phyloP scores from a whole-genome alignment of 495 filamentous ascomycete genomes.

The Xylaria flabelliformis region DNA sequence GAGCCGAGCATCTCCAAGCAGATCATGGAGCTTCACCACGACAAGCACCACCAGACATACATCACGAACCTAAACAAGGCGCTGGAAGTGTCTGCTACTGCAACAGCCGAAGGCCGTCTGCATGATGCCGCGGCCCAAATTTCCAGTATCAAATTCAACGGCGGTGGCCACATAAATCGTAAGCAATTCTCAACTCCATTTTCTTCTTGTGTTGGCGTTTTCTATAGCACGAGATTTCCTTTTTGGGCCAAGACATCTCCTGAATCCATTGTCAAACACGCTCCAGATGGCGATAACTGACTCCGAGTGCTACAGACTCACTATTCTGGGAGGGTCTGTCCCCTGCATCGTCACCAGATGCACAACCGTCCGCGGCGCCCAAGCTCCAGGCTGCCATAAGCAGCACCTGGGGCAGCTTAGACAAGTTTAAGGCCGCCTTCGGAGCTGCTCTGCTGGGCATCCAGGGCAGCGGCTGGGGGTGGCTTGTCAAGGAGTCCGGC shows the following conservation, averaged over 20 bases:
- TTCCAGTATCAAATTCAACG: slow-evolving; percentile 87
- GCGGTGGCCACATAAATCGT: slow-evolving; percentile 87
- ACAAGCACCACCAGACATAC: slow-evolving; percentile 76
- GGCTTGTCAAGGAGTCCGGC: slow-evolving; percentile 86
- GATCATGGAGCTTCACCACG: slow-evolving; percentile 92
- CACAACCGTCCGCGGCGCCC: slow-evolving; percentile 63
- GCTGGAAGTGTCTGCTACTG: slow-evolving; percentile 58
- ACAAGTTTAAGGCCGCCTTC: slow-evolving; percentile 77
- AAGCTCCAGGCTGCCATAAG: slow-evolving; percentile 68
- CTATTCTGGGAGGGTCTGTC: slow-evolving; percentile 95
- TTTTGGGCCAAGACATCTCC: too few relatives aligned
- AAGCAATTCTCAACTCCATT: too few relatives aligned
- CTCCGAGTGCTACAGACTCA: slow-evolving; percentile 50
- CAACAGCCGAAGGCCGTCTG: slow-evolving; percentile 61
- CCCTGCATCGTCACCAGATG: slow-evolving; percentile 56
- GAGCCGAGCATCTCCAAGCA: slow-evolving; percentile 89
- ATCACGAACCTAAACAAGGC: slow-evolving; percentile 73
- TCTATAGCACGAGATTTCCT: too few relatives aligned
- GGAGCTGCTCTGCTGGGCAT: slow-evolving; percentile 67
- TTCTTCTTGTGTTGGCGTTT: too few relatives aligned
- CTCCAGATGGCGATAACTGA: too few relatives aligned
- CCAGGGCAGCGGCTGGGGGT: slow-evolving; percentile 76
- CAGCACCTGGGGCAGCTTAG: slow-evolving; percentile 68
- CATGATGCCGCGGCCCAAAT: slow-evolving; percentile 65
- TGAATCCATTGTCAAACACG: too few relatives aligned